Evolutionary conservation across 2,329 filamentous ascomycete genomes (phyloP).

Genomic region (Fusarium sarcochroum): DNA sequence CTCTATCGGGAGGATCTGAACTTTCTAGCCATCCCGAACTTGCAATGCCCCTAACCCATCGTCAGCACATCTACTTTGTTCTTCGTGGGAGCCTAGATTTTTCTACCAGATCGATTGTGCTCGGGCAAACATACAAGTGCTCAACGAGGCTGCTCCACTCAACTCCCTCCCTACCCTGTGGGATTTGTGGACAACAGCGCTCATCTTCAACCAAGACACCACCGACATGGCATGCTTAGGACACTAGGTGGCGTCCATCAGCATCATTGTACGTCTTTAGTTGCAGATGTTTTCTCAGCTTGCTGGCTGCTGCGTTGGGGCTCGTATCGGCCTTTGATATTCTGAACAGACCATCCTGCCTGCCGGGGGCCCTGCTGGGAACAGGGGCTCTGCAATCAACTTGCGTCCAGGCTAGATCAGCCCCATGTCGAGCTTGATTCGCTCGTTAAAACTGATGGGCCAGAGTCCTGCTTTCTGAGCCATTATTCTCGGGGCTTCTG

Average conservation of each 20-base stretch:
- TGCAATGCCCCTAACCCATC: constrained; percentile 7
- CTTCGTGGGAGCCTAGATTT: not conserved
- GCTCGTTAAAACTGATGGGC: constrained; percentile 4
- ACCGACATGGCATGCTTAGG: constrained; percentile 8
- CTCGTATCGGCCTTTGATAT: constrained; percentile 15
- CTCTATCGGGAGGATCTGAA: constrained; percentile 37
- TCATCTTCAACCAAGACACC: constrained; percentile 19
- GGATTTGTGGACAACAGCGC: not conserved
- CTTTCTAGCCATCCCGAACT: constrained; percentile 33
- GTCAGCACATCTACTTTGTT: not conserved
- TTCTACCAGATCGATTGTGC: not conserved
- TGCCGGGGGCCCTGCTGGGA: constrained; percentile 13
- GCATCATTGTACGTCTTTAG: constrained; percentile 29
- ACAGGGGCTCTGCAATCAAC: constrained; percentile 15
- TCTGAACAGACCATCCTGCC: constrained; percentile 12
- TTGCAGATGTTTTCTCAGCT: constrained; percentile 14
- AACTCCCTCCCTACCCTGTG: constrained; percentile 1
- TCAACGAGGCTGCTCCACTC: not conserved
- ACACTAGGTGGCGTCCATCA: constrained; percentile 6
- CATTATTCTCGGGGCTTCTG: constrained; percentile 5
- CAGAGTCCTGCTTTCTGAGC: not conserved
- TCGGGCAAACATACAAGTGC: not conserved
- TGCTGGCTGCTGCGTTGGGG: not conserved
- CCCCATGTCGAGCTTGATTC: not conserved
- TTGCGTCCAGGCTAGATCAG: not conserved